Percentiles rank a stretch among this genome's conserved stretches.
These are phyloP conservation scores for Ascochyta pisi DNA, from an alignment of 2,329 filamentous ascomycete species.

Conservation along the genomic window DNA sequence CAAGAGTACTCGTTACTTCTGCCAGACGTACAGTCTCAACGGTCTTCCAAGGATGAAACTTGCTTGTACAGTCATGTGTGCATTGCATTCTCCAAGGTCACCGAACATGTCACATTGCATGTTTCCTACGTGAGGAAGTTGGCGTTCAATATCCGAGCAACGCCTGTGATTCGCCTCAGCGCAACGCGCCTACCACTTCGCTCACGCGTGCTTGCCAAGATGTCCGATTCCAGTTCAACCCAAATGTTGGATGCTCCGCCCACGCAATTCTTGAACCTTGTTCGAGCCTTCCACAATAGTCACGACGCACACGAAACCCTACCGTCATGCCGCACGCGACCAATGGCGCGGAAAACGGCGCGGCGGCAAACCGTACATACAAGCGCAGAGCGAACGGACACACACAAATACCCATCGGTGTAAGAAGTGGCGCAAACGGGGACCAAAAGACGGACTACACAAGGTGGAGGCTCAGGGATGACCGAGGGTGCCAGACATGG, in stretches of 20 bases:
- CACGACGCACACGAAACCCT: constrained; percentile 3
- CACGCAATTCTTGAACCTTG: constrained; percentile 6
- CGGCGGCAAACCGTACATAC: not conserved
- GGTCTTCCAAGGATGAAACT: not conserved
- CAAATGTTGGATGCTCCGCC: constrained; percentile 9
- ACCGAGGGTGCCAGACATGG: constrained; percentile 89
- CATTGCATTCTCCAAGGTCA: not conserved
- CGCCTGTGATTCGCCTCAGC: constrained; percentile 8
- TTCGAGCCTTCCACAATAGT: not conserved
- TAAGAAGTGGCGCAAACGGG: constrained; percentile 19
- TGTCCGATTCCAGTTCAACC: constrained; percentile 12
- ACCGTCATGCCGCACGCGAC: constrained; percentile 27
- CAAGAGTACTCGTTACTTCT: too few relatives aligned
- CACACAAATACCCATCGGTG: constrained; percentile 22
- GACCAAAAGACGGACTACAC: constrained; percentile 73
- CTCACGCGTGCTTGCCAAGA: constrained; percentile 31
- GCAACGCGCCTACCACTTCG: not conserved
- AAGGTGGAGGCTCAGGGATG: constrained; percentile 84
- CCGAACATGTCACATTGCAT: constrained; percentile 1
- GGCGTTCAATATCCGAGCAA: constrained; percentile 6
- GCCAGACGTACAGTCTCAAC: too few relatives aligned
- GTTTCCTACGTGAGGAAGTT: not conserved
- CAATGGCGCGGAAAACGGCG: constrained; percentile 35
- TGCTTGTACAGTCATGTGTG: not conserved
- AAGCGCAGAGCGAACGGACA: constrained; percentile 23